phyloP scores from a whole-genome alignment of 768 basidiomycete genomes.

The Cubamyces sp. region DNA sequence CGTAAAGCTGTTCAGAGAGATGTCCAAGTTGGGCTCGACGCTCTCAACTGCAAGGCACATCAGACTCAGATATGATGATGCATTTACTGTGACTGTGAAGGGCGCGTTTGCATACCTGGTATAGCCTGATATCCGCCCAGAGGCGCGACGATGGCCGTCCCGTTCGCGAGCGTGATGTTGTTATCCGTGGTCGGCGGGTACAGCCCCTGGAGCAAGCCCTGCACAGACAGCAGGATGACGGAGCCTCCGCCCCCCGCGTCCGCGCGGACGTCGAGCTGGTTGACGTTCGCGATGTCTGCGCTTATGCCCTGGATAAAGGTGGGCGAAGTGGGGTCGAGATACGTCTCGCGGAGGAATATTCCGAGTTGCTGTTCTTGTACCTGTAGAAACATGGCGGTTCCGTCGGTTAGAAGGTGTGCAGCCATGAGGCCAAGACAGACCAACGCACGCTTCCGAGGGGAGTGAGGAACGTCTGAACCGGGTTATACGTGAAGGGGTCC shows the following conservation, averaged over 20 bases:
- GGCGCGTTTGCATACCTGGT: background rate
- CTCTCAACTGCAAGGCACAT: constrained; percentile 26
- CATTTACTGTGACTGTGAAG: no score
- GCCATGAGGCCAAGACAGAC: background rate
- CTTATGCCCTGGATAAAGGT: constrained; percentile 49
- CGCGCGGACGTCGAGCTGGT: constrained; percentile 53
- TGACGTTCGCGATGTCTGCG: constrained; percentile 38
- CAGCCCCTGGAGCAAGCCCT: constrained; percentile 68
- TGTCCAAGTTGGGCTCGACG: constrained; percentile 30
- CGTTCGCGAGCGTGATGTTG: constrained; percentile 64
- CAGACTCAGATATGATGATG: background rate
- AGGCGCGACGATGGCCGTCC: constrained; percentile 57
- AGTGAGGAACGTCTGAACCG: constrained; percentile 27
- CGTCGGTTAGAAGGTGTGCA: background rate
- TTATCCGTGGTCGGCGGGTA: constrained; percentile 49
- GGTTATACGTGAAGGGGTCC: constrained; percentile 31
- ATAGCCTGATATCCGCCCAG: constrained; percentile 67
- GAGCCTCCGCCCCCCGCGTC: constrained; percentile 69
- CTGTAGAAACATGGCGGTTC: constrained; percentile 13
- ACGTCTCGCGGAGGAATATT: constrained; percentile 48
- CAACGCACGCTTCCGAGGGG: constrained; percentile 28
- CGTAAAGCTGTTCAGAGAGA: constrained; percentile 31
- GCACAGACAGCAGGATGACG: constrained; percentile 63
- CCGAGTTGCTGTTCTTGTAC: constrained; percentile 50
- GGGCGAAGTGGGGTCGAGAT: constrained; percentile 55